These are phyloP conservation scores for Exsudoporus frostii DNA, from an alignment of 768 basidiomycete genomes.

Conservation along the genomic window DNA sequence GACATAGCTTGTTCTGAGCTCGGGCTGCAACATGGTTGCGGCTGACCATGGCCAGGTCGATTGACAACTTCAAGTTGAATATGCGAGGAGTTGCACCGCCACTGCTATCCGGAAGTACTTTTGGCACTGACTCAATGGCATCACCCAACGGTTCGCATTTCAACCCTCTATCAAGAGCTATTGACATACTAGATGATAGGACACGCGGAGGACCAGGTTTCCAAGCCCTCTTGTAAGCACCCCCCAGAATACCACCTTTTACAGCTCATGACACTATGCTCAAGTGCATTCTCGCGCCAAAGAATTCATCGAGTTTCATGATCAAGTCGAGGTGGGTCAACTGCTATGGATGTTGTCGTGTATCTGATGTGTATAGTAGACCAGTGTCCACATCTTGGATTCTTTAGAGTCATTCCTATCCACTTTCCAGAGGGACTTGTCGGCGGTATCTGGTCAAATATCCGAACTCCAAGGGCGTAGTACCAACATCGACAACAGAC, in stretches of 20 bases:
- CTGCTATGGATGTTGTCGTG: not conserved
- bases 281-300: slow-evolving; percentile 41
- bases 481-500: slow-evolving; percentile 82
- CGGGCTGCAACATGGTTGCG: slow-evolving; percentile 3
- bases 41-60: slow-evolving; percentile 4
- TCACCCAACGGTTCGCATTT: slow-evolving; percentile 8
- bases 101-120: not conserved
- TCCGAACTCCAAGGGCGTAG: slow-evolving; percentile 89
- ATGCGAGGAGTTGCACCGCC: slow-evolving; percentile 7
- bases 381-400: slow-evolving; percentile 80
- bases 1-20: not conserved
- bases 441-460: slow-evolving; percentile 94
- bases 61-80: too few species aligned
- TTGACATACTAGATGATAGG: not conserved
- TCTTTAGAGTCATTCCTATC: slow-evolving; percentile 90
- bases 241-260: not conserved
- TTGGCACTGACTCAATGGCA: slow-evolving; percentile 7
- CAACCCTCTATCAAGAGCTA: not conserved
- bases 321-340: slow-evolving; percentile 74
- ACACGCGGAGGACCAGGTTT: not conserved
- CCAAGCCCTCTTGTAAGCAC: slow-evolving; percentile 16
- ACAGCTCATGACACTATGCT: not conserved
- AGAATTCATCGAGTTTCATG: slow-evolving; percentile 86
- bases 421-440: slow-evolving; percentile 92
- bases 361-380: slow-evolving; percentile 43